Base-by-base conservation (phyloP, 257 asterid genomes). In the Solanum virginianum region DNA sequence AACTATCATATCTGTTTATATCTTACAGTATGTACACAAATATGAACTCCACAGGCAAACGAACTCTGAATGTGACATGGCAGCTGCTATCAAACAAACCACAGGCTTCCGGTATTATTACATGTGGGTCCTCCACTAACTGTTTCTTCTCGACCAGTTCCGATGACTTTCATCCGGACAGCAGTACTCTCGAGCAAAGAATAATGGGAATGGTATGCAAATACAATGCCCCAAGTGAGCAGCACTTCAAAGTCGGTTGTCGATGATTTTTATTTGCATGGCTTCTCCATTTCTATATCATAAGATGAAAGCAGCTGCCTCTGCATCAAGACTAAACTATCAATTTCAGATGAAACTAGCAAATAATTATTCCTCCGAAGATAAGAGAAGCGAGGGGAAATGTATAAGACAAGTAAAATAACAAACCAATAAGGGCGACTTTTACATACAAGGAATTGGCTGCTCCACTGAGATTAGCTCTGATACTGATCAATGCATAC, bases 291-390 rank as follows among this genome's bases (percentile, higher is more conserved):
- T 74, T 90, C 94, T 65, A 89, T 87, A 86, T 93, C 97, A 53
- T 86, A 85, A 8, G 95, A 89, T 17, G 95, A 93, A 81, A 93
- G 94, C 70, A 92, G 81, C 88, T 86, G 87, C 88, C 90, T 92
- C 97, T 93, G 93, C 87, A 85, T 82, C 63, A 85, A 57, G 56
- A 80, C 69, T 17, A 72, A 80, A 10, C 83, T 15, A 66, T 54
- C 69, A 83, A 70, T 32, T 49, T 55, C 66, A 66, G 80, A 15
- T 36, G 36, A 56, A 65, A 63, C 32, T 20, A 74, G n/a, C 62
- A 49, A 60, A 60, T 32, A 26, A 39, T 17, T 55, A 84, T 63
- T 57, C 82, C 68, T 32, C 49, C 36, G 24, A 39, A 36, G 72
- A 26, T 65, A 11, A 63, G 20, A 29, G 20, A 15, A 20, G 65